These are phyloP conservation scores for Penicillium sumatraense DNA, from an alignment of 2,329 filamentous ascomycete genomes.

Conservation along the genomic window DNA sequence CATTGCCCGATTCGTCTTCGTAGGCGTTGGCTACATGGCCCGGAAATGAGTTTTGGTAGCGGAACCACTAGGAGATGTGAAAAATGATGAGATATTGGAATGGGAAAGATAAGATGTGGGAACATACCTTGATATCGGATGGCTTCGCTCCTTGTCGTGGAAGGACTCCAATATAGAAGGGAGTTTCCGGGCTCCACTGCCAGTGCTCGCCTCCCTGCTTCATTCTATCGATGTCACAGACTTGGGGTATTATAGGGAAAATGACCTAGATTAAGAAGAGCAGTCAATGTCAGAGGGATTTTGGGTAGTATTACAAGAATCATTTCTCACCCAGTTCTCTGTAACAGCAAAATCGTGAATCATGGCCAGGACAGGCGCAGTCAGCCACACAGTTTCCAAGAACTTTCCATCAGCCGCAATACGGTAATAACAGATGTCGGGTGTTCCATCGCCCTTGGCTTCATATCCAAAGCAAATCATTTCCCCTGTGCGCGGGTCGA, in stretches of 20 bases:
- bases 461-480: constrained; percentile 59
- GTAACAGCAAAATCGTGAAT: constrained; percentile 51
- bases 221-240: constrained; percentile 42
- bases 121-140: constrained; percentile 37
- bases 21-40: constrained; percentile 46
- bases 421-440: constrained; percentile 44
- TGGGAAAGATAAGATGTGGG: neutral
- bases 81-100: too few relatives aligned
- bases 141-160: constrained; percentile 27
- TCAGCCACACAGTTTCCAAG: constrained; percentile 39
- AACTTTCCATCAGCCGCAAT: constrained; percentile 35
- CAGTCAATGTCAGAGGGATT: neutral
- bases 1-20: constrained; percentile 33
- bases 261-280: constrained; percentile 30
- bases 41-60: constrained; percentile 38
- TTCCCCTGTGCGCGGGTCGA: constrained; percentile 57
- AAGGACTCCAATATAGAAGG: constrained; percentile 35
- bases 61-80: constrained; percentile 47
- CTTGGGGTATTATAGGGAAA: constrained; percentile 43
- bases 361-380: constrained; percentile 42
- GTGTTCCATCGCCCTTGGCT: constrained; percentile 46
- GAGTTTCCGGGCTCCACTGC: constrained; percentile 41
- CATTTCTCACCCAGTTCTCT: constrained; percentile 39
- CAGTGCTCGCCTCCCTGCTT: constrained; percentile 48
- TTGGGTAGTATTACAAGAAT: neutral